Conservation (phyloP, 495 filamentous ascomycete genomes). For the Hyaloscypha hepaticicola region DNA sequence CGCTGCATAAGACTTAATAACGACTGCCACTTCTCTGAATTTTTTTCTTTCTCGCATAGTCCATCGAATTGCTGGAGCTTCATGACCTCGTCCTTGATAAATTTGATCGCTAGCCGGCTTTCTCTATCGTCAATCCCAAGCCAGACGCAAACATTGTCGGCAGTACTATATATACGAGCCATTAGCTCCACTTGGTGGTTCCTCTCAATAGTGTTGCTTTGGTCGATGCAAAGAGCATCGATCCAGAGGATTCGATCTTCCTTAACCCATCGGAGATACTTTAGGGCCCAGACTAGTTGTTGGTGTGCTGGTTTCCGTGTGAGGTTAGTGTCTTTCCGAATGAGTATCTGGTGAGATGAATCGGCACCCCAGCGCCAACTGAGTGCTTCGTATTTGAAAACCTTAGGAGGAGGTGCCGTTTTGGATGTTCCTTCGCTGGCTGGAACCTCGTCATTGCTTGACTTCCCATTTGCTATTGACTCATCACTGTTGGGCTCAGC, state of each 20-base stretch:
- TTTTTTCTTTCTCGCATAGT: slow-evolving; percentile 13
- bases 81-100: slow-evolving; percentile 21
- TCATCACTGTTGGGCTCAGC: too few relatives aligned
- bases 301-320: too few relatives aligned
- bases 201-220: slow-evolving; percentile 24
- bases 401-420: too few relatives aligned
- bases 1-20: slow-evolving; percentile 35
- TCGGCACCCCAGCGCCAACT: too few relatives aligned
- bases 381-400: too few relatives aligned
- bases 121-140: not conserved
- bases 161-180: slow-evolving; percentile 27
- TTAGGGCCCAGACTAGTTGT: not conserved
- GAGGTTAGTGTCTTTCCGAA: too few relatives aligned
- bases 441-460: too few relatives aligned
- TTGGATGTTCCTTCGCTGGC: too few relatives aligned
- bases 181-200: slow-evolving; percentile 29
- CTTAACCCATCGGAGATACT: not conserved
- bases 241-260: not conserved
- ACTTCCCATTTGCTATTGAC: too few relatives aligned
- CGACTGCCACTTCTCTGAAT: slow-evolving; percentile 29
- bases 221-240: not conserved
- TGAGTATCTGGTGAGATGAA: too few relatives aligned
- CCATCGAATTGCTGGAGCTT: slow-evolving; percentile 26
- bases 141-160: slow-evolving; percentile 15
- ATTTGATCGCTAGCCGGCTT: not conserved